Evolutionary conservation across 805 yeast genomes (phyloP), one percentile per base, ranked within the genome.

Genomic region (Spathaspora sp.): DNA sequence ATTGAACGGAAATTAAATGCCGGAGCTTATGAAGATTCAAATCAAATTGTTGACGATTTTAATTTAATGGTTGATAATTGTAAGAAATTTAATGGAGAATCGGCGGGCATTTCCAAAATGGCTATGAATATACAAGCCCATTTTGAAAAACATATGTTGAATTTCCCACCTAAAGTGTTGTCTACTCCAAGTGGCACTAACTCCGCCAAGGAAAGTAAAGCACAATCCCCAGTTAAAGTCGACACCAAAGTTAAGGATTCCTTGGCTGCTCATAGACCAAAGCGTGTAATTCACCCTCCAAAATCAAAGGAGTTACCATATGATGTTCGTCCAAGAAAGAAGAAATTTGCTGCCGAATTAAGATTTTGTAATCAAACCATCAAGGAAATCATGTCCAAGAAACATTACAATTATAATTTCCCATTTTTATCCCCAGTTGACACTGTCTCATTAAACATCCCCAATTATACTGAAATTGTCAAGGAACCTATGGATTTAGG

Each of bases 251-350:
- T n/a, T 5, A 43, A 42, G 52, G 96, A 90, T 54, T 82, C 87
- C 31, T 76, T 80, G 6, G 83, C 85, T 20, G 88, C 85, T 49
- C 94, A 92, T 29, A 79, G 99, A 58, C 98, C 98, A 39, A 93
- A 93, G 69, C 82, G 99, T 59, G 94, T 90, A 59, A 90, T 94
- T 46, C 97, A 92, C 66, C 99, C 99, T 2, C 99, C 99, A 49
- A 86, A 88, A 64, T 89, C 97, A 31, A 89, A 89, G 64, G 97
- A 94, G 65, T 82, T 92, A 67, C 96, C 96, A 2, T 90, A 89
- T 62, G 97, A 91, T 62, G 83, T 83, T 49, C 79, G 92, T 64
- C 99, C 99, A 45, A 82, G 96, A 57, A 89, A 89, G 71, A 92
- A 93, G 80, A 93, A 90, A 74, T 84, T 77, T 64, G 96, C 93